Conservation (phyloP, 83 land plant genomes). For the Thuja plicata region DNA sequence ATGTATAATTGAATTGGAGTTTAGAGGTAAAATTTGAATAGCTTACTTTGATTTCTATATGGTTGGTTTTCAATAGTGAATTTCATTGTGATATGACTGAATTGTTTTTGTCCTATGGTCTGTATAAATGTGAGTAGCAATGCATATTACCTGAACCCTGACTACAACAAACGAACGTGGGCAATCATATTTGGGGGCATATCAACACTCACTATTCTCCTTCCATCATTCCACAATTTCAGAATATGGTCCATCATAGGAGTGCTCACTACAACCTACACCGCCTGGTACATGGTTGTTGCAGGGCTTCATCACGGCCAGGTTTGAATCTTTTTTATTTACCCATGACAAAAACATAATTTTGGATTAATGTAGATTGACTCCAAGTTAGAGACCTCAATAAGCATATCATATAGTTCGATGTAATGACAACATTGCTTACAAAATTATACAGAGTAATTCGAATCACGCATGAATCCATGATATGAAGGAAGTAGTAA, state of each 20-base stretch:
- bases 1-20: too few species aligned
- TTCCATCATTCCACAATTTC: constrained; percentile 33
- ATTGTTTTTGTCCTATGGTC: too few species aligned
- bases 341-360: neutral
- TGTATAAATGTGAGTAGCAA: constrained; percentile 13
- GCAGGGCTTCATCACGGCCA: constrained; percentile 28
- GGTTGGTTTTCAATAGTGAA: too few species aligned
- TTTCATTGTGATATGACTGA: too few species aligned
- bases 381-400: too few species aligned
- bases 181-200: constrained; percentile 29
- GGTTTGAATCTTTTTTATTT: neutral
- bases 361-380: too few species aligned
- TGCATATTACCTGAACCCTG: constrained; percentile 29
- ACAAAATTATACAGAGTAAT: neutral
- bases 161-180: constrained; percentile 22
- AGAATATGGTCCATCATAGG: constrained; percentile 36
- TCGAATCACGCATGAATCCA: neutral
- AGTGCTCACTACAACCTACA: constrained; percentile 32
- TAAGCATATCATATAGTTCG: too few species aligned
- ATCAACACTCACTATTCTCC: constrained; percentile 16
- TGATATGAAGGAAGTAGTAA: neutral
- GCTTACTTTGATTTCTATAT: too few species aligned
- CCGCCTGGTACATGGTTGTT: constrained; percentile 37
- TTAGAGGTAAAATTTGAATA: too few species aligned
- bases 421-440: too few species aligned